A percentile compares a stretch with the other conserved stretches of the same genome.
Evolutionary conservation across 1,284 basidiomycete genomes (phyloP).

Genomic region (Heimioporus retisporus): DNA sequence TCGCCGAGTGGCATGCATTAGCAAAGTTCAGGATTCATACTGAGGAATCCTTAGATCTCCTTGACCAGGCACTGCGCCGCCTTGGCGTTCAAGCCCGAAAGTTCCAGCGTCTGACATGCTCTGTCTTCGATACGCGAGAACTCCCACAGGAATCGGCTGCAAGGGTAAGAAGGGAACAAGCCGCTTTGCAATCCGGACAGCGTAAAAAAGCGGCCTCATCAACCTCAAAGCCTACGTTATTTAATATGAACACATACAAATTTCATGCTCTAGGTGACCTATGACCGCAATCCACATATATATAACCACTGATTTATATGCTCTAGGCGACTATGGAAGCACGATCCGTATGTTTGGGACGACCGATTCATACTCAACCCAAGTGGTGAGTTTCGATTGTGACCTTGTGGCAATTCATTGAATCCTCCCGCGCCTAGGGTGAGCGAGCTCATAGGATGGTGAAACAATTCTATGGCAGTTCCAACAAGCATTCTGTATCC

Average conservation of each 20-base stretch:
- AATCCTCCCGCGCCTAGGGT: background rate
- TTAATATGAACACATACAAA: background rate
- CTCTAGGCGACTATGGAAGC: background rate
- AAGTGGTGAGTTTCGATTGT: constrained; percentile 5
- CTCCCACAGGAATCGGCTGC: background rate
- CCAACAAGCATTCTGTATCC: constrained; percentile 8
- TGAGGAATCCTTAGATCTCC: background rate
- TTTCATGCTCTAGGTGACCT: background rate
- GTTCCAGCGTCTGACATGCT: background rate
- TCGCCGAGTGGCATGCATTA: background rate
- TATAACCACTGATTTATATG: too few species aligned
- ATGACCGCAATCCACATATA: too few species aligned
- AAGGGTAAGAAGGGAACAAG: too few species aligned
- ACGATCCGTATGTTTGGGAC: constrained; percentile 5
- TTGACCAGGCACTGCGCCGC: background rate
- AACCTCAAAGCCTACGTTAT: background rate
- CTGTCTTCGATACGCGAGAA: background rate
- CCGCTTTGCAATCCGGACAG: too few species aligned
- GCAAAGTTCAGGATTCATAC: background rate
- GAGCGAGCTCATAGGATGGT: constrained; percentile 3
- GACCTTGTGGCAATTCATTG: too few species aligned
- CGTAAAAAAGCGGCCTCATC: background rate
- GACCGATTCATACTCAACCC: background rate
- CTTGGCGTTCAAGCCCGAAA: background rate
- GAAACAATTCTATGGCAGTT: background rate